These are phyloP conservation scores for Hibiscus mutabilis DNA, from an alignment of 345 rosid species.

Conservation along the genomic window DNA sequence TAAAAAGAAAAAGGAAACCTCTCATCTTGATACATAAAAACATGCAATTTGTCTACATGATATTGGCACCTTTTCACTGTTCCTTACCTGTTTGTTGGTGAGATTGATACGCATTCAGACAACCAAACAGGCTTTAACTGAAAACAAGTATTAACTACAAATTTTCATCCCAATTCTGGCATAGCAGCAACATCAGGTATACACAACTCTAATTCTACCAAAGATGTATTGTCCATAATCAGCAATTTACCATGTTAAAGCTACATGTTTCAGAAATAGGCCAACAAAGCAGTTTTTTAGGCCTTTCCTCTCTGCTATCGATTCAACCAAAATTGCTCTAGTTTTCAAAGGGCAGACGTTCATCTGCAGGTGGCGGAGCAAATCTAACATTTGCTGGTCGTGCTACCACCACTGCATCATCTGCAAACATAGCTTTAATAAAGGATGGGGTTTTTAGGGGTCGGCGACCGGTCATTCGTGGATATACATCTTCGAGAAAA, in stretches of 20 bases:
- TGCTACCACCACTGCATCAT: slow-evolving; percentile 73
- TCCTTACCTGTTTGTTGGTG: neutral
- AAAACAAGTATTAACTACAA: neutral
- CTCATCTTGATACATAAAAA: neutral
- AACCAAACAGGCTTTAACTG: neutral
- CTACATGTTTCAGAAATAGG: neutral
- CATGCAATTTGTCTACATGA: neutral
- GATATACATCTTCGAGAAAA: slow-evolving; percentile 90
- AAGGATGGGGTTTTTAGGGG: slow-evolving; percentile 80
- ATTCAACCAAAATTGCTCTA: neutral
- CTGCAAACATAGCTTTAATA: slow-evolving; percentile 74
- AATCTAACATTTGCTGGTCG: slow-evolving; percentile 72
- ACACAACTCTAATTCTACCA: slow-evolving; percentile 6
- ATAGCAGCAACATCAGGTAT: slow-evolving; percentile 1
- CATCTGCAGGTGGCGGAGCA: slow-evolving; percentile 63
- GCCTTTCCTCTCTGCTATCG: neutral
- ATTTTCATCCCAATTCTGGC: slow-evolving; percentile 5
- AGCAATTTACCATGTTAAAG: neutral
- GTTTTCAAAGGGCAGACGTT: slow-evolving; percentile 13
- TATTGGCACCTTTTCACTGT: neutral
- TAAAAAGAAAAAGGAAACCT: neutral
- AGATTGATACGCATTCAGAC: neutral
- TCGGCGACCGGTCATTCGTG: slow-evolving; percentile 68
- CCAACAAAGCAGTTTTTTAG: neutral
- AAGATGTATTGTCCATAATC: neutral